Percentiles rank a stretch among this genome's conserved stretches.
Conservation (phyloP, 2,329 filamentous ascomycete species). For the Nannizzia gypsea region DNA sequence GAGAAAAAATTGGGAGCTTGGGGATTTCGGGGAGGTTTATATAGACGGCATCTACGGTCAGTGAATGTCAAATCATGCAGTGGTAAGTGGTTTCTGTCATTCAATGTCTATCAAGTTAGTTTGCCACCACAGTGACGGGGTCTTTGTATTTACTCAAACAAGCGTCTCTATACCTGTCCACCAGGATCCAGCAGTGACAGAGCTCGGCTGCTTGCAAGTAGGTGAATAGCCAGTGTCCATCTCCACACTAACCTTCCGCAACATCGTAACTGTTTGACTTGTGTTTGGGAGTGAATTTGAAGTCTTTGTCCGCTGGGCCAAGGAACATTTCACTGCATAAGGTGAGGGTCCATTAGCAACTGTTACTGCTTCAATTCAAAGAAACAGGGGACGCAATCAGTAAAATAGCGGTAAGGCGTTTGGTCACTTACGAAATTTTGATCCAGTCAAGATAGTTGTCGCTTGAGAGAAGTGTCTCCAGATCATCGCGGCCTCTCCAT, state of each 20-base stretch:
- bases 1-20: neutral
- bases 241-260: slow-evolving; percentile 39
- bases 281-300: slow-evolving; percentile 94
- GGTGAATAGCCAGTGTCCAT: neutral
- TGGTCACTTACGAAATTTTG: slow-evolving; percentile 69
- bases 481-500: slow-evolving; percentile 71
- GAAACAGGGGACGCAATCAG: too few species aligned
- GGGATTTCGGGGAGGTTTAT: neutral
- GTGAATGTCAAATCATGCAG: neutral
- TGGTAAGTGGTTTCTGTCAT: neutral
- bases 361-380: neutral
- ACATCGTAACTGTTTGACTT: slow-evolving; percentile 79
- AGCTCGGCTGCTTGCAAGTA: neutral
- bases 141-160: neutral
- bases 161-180: neutral
- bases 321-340: slow-evolving; percentile 82
- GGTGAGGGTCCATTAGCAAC: slow-evolving; percentile 8
- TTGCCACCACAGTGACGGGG: neutral
- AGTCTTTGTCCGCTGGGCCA: slow-evolving; percentile 76
- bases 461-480: slow-evolving; percentile 88
- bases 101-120: slow-evolving; percentile 1
- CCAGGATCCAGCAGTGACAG: neutral
- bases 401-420: neutral
- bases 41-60: neutral
- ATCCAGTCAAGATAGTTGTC: slow-evolving; percentile 96